These are phyloP conservation scores for Nakataea oryzae DNA, from an alignment of 2,329 filamentous ascomycete species.

Conservation along the genomic window DNA sequence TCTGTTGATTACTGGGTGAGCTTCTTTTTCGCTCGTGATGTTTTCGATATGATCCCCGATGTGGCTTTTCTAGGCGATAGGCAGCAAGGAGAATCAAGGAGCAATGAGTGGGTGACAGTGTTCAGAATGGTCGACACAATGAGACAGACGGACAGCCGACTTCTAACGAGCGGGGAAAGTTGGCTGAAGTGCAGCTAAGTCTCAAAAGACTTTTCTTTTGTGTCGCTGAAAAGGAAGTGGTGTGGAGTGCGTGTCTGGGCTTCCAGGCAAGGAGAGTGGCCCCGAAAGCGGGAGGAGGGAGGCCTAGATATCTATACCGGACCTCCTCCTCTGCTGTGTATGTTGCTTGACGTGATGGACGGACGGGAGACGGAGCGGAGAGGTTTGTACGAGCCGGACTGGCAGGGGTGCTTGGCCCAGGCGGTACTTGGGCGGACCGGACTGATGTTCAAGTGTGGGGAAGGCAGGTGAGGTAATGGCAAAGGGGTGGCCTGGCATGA, in stretches of 20 bases:
- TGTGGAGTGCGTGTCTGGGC: not conserved
- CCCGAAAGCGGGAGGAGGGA: slow-evolving; percentile 14
- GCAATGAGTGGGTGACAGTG: not conserved
- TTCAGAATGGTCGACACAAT: slow-evolving; percentile 3
- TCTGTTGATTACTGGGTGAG: not conserved
- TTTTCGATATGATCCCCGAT: too few species aligned
- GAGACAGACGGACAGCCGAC: slow-evolving; percentile 14
- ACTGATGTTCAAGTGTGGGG: slow-evolving; percentile 19
- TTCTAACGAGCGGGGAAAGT: slow-evolving; percentile 32
- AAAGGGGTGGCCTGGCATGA: slow-evolving; percentile 19
- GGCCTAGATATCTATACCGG: slow-evolving; percentile 20
- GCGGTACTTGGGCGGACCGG: slow-evolving; percentile 29
- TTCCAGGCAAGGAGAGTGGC: slow-evolving; percentile 5
- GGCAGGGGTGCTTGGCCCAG: slow-evolving; percentile 13
- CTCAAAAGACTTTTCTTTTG: slow-evolving; percentile 1
- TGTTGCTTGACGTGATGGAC: not conserved
- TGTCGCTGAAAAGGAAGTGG: not conserved
- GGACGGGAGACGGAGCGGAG: not conserved
- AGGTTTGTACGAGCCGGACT: slow-evolving; percentile 8
- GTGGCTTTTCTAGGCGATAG: slow-evolving; percentile 3
- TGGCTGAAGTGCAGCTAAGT: slow-evolving; percentile 28
- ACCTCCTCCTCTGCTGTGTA: not conserved
- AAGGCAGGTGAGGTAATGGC: slow-evolving; percentile 9
- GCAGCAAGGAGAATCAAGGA: not conserved
- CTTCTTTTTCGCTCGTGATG: not conserved